Evolutionary conservation across 202 grass and related monocot species (phyloP).

Genomic region (Digitaria exilis): DNA sequence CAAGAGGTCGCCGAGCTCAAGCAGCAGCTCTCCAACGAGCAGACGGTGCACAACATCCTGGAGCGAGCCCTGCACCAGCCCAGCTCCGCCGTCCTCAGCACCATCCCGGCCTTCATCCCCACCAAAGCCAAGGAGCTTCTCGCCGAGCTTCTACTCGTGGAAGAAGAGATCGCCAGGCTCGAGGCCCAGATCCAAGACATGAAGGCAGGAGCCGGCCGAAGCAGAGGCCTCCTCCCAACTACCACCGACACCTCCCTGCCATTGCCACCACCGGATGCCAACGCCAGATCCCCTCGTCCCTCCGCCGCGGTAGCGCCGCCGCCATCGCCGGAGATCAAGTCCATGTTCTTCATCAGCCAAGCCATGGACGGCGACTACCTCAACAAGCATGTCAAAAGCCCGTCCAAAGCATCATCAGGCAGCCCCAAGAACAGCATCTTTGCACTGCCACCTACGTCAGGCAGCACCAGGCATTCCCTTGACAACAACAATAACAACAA

Average conservation of each 20-base stretch:
- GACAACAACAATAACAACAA: constrained; percentile 23
- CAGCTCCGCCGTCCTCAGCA: not conserved
- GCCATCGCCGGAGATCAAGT: constrained; percentile 54
- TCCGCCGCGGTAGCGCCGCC: not conserved
- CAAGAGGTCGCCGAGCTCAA: constrained; percentile 73
- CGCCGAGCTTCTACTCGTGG: constrained; percentile 84
- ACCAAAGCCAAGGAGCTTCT: constrained; percentile 77
- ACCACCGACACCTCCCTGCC: too few species aligned
- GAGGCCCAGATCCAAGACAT: constrained; percentile 66
- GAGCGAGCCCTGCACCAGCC: constrained; percentile 56
- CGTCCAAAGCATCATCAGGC: not conserved
- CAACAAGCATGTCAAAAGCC: constrained; percentile 23
- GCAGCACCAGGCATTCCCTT: constrained; percentile 34
- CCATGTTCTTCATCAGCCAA: constrained; percentile 93
- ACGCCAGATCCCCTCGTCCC: not conserved
- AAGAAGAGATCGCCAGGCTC: constrained; percentile 80
- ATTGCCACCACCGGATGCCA: too few species aligned
- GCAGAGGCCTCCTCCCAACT: too few species aligned
- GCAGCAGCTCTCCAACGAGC: constrained; percentile 63
- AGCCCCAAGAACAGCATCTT: constrained; percentile 35
- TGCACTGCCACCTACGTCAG: not conserved
- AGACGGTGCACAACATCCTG: constrained; percentile 81
- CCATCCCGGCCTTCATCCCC: constrained; percentile 76
- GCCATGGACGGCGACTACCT: constrained; percentile 84
- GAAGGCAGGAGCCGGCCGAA: not conserved